phyloP scores from a whole-genome alignment of 2,329 filamentous ascomycete genomes.

The Diaporthe velutina region DNA sequence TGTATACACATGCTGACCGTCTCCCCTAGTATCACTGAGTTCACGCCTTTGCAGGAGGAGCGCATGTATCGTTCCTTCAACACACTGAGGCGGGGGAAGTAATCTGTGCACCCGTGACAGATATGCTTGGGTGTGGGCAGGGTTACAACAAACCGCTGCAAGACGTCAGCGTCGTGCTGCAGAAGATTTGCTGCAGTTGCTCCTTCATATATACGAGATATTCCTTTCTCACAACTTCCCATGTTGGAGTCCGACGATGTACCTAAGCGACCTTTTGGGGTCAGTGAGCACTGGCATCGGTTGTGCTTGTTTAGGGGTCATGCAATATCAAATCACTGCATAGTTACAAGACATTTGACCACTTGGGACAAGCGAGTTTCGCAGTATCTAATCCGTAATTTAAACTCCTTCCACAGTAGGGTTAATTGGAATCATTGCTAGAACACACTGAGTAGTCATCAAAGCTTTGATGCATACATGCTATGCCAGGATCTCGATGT shows the following conservation, averaged over 20 bases:
- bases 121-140: not conserved
- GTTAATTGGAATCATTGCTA: no score
- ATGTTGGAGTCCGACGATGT: not conserved
- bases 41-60: slow-evolving; percentile 10
- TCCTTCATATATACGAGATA: not conserved
- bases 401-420: no score
- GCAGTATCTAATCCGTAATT: not conserved
- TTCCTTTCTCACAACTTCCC: not conserved
- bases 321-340: not conserved
- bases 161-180: not conserved
- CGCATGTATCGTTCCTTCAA: slow-evolving; percentile 21
- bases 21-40: not conserved
- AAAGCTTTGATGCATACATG: no score
- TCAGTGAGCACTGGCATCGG: not conserved
- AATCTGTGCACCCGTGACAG: not conserved
- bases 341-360: no score
- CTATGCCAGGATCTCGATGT: not conserved
- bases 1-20: not conserved
- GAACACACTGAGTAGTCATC: not conserved
- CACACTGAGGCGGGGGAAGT: not conserved
- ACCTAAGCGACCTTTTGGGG: not conserved
- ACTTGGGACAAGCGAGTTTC: not conserved
- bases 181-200: not conserved
- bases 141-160: slow-evolving; percentile 6
- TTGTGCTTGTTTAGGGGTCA: not conserved